Percentiles rank a stretch among this genome's conserved stretches.
These are phyloP conservation scores for Brettanomyces anomalus DNA, from an alignment of 805 yeast genomes.

Conservation along the genomic window DNA sequence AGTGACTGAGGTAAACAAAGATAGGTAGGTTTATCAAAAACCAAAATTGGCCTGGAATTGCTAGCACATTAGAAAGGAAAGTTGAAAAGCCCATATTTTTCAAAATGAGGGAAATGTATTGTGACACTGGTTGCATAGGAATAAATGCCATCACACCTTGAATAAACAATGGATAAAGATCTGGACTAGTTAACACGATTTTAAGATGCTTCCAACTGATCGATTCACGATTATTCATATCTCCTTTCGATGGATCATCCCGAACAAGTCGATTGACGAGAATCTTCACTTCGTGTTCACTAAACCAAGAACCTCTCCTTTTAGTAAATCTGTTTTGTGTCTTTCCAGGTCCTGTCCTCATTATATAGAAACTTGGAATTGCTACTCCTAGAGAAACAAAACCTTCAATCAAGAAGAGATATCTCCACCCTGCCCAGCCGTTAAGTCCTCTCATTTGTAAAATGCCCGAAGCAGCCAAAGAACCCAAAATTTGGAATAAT, in stretches of 20 bases:
- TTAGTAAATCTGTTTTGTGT: slow-evolving; percentile 22
- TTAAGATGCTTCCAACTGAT: slow-evolving; percentile 19
- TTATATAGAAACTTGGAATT: slow-evolving; percentile 20
- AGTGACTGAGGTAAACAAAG: slow-evolving; percentile 25
- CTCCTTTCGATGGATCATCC: slow-evolving; percentile 58
- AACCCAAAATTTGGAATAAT: slow-evolving; percentile 34
- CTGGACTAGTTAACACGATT: slow-evolving; percentile 34
- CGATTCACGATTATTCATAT: slow-evolving; percentile 53
- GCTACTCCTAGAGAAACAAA: slow-evolving; percentile 47
- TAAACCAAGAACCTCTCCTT: slow-evolving; percentile 30
- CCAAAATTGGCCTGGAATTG: slow-evolving; percentile 37
- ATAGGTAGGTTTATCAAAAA: slow-evolving; percentile 23
- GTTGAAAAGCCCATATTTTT: slow-evolving; percentile 41
- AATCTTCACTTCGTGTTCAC: slow-evolving; percentile 46
- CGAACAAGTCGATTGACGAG: slow-evolving; percentile 49
- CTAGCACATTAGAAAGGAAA: slow-evolving; percentile 37
- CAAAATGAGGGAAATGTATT: slow-evolving; percentile 38
- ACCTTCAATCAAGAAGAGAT: slow-evolving; percentile 61
- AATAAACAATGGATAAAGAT: slow-evolving; percentile 41
- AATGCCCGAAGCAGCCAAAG: slow-evolving; percentile 41
- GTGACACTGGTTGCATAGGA: slow-evolving; percentile 25
- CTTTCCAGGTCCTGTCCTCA: slow-evolving; percentile 23
- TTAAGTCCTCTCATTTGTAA: slow-evolving; percentile 37
- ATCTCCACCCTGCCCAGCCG: slow-evolving; percentile 51
- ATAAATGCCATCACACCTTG: slow-evolving; percentile 31